Evolutionary conservation across 108 stramenopile genomes (phyloP).

Genomic region (Pelagomonas calceolata): DNA sequence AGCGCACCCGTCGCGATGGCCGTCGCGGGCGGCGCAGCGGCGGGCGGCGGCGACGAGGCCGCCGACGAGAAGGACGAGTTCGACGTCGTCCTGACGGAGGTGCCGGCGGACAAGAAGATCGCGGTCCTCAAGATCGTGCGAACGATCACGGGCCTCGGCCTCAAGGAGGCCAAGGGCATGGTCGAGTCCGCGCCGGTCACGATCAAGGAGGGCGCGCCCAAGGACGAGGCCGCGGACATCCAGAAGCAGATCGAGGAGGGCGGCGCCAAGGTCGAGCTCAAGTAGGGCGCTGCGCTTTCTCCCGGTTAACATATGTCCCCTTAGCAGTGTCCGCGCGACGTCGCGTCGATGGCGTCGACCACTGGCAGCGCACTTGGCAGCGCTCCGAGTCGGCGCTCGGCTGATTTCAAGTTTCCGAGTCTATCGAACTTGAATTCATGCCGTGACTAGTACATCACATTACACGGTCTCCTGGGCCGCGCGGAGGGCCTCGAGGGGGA

Average conservation of each 20-base stretch:
- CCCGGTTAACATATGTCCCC: no score
- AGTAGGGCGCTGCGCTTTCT: neutral
- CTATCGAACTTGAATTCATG: no score
- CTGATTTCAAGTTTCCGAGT: no score
- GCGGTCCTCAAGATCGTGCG: neutral
- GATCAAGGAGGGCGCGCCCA: conserved; percentile 9
- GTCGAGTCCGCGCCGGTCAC: neutral
- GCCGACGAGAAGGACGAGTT: neutral
- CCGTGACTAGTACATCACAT: no score
- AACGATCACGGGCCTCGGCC: neutral
- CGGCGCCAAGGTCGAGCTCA: conserved; percentile 7
- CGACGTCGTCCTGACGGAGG: neutral
- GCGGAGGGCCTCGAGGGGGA: no score
- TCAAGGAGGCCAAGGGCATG: neutral
- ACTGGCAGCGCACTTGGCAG: no score
- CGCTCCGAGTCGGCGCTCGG: no score
- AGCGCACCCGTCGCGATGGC: neutral
- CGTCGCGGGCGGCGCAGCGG: neutral
- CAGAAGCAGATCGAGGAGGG: conserved; percentile 12
- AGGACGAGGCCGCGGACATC: conserved; percentile 11
- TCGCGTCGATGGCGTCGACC: no score
- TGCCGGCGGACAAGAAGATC: conserved; percentile 1
- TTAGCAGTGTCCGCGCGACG: no score
- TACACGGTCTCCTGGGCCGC: no score
- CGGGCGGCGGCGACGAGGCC: neutral